A percentile compares a stretch with the other conserved stretches of the same genome.
Evolutionary conservation across 2,329 filamentous ascomycete species (phyloP).

Genomic region (Trichoderma pleuroti): DNA sequence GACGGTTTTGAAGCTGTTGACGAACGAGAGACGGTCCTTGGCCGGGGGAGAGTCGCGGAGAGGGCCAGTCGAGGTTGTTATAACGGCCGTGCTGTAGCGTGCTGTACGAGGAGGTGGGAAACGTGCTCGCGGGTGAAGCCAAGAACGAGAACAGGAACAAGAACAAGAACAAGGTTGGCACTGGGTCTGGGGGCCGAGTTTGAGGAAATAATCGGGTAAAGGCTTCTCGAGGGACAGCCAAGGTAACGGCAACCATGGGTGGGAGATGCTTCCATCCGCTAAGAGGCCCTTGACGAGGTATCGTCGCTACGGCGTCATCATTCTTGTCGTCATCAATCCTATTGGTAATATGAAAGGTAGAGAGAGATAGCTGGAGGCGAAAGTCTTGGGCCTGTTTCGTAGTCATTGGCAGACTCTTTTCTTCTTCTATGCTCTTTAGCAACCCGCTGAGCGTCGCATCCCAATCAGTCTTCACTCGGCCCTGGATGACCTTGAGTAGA

Average conservation of each 20-base stretch:
- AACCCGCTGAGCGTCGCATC: slow-evolving; percentile 29
- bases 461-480: slow-evolving; percentile 36
- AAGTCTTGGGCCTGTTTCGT: slow-evolving; percentile 37
- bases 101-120: not conserved
- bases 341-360: slow-evolving; percentile 22
- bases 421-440: slow-evolving; percentile 30
- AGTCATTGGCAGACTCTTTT: slow-evolving; percentile 30
- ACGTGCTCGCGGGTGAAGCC: not conserved
- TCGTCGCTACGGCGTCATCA: slow-evolving; percentile 21
- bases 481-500: slow-evolving; percentile 37
- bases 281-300: slow-evolving; percentile 29
- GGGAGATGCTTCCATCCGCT: slow-evolving; percentile 39
- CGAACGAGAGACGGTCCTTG: not conserved
- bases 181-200: slow-evolving; percentile 17
- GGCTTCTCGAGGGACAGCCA: slow-evolving; percentile 32
- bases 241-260: slow-evolving; percentile 35
- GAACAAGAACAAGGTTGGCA: slow-evolving; percentile 33
- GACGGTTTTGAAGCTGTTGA: not conserved
- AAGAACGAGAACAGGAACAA: too few species aligned
- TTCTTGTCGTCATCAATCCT: not conserved
- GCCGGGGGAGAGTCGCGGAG: not conserved
- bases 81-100: not conserved
- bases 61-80: slow-evolving; percentile 8
- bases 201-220: slow-evolving; percentile 30
- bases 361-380: slow-evolving; percentile 34